These are phyloP conservation scores for Hirschioporus abietinus DNA, from an alignment of 768 basidiomycete species.

Conservation along the genomic window DNA sequence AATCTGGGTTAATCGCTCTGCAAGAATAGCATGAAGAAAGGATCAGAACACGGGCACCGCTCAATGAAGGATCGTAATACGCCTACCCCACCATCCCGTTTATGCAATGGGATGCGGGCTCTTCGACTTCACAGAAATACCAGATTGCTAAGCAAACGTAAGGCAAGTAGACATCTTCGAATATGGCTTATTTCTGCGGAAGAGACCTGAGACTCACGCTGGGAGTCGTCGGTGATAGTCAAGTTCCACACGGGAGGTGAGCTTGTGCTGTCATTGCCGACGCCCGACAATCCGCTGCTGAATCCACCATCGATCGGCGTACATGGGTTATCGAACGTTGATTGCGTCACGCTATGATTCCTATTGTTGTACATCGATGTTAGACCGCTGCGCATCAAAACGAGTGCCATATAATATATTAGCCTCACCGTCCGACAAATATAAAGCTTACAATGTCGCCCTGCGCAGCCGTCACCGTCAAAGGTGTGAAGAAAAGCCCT, in stretches of 20 bases:
- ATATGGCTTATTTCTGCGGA: background rate
- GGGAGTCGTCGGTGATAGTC: background rate
- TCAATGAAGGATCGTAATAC: background rate
- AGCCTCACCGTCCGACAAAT: background rate
- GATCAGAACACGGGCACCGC: background rate
- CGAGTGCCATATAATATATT: background rate
- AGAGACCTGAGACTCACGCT: background rate
- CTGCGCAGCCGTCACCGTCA: background rate
- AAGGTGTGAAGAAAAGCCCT: background rate
- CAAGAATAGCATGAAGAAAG: background rate
- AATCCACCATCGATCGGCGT: background rate
- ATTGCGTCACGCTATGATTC: background rate
- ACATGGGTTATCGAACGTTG: conserved; percentile 2
- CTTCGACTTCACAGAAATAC: conserved; percentile 3
- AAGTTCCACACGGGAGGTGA: background rate
- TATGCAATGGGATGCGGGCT: conserved; percentile 2
- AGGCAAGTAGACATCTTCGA: background rate
- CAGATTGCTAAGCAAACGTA: background rate
- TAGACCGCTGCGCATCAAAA: background rate
- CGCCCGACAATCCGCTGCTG: background rate
- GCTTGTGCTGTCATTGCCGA: background rate
- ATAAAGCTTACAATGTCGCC: background rate
- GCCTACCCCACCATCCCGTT: conserved; percentile 1
- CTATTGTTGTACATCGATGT: background rate
- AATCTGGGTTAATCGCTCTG: conserved; percentile 2